Percentiles rank a stretch among this genome's conserved stretches.
Conservation (phyloP, 208 protist species). For the Naegleria fowleri region DNA sequence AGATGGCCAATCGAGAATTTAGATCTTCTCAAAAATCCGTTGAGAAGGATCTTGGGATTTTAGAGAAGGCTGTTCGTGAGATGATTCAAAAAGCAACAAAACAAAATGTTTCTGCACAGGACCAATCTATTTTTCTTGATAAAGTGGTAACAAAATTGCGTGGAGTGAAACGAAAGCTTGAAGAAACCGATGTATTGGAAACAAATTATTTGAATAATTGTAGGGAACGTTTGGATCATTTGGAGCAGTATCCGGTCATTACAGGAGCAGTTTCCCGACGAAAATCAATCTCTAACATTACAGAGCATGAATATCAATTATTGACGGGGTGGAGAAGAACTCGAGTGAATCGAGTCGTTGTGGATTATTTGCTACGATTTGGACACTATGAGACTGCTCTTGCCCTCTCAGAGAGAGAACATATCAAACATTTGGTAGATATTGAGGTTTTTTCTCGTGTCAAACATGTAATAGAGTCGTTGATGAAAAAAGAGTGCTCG, state of each 20-base stretch:
- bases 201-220: slow-evolving; percentile 18
- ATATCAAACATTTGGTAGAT: slow-evolving; percentile 47
- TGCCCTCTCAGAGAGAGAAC: slow-evolving; percentile 30
- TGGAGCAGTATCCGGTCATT: slow-evolving; percentile 24
- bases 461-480: slow-evolving; percentile 40
- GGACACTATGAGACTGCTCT: slow-evolving; percentile 47
- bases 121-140: slow-evolving; percentile 31
- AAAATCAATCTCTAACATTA: neutral
- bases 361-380: slow-evolving; percentile 49
- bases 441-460: slow-evolving; percentile 45
- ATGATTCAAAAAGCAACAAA: slow-evolving; percentile 37
- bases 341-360: slow-evolving; percentile 40
- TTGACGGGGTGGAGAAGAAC: neutral
- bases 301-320: neutral
- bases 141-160: slow-evolving; percentile 41
- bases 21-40: slow-evolving; percentile 26
- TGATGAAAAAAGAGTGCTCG: slow-evolving; percentile 41
- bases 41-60: slow-evolving; percentile 32
- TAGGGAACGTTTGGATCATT: slow-evolving; percentile 32
- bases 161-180: slow-evolving; percentile 48
- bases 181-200: slow-evolving; percentile 36
- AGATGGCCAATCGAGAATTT: neutral
- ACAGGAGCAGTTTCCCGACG: neutral
- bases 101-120: slow-evolving; percentile 34
- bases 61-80: slow-evolving; percentile 21